Evolutionary conservation across 2,329 filamentous ascomycete species (phyloP), one percentile per base, ranked within the genome.

Genomic region (Exophiala viscosa): DNA sequence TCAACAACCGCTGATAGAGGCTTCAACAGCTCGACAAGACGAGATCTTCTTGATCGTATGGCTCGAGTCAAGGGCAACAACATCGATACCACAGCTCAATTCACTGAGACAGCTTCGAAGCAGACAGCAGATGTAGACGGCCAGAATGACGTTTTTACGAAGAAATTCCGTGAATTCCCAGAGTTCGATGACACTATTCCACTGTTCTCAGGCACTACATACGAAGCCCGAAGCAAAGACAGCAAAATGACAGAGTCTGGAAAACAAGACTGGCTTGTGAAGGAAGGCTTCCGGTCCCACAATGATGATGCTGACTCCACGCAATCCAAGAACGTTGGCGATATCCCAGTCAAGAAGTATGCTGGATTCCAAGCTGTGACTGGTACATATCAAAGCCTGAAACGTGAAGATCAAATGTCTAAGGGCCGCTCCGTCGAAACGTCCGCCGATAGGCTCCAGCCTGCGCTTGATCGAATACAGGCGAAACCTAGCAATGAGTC

Each of bases 141-240:
- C 7, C 42, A 43, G 14, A 43, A 53, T 9, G 18, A 39, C 14
- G 23, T 15, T 20, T 23, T 31, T 23, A 20, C 45, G 3, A 50
- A 40, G 34, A 49, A 34, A n/a, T 7, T 17, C 20, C 45, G 54
- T 36, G 54, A 54, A 11, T 55, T 46, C 34, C 33, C 51, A 13
- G 60, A 55, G 17, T 56, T 52, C 32, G 55, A 58, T 28, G 55
- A 60, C 5, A 50, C 42, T 32, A 41, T 49, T n/a, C 58, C 60
- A 33, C 47, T 63, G 18, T 63, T 62, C 42, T 58, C 58, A n/a
- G 61, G 61, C 9, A 63, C 61, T 2, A 57, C 58, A 3, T 63
- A 63, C 36, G 58, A 54, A 31, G 40, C 32, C 17, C 55, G 45
- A 32, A 47, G 36, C n/a, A 42, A 7, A 38, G 35, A 50, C 5